Evolutionary conservation across 768 basidiomycete species (phyloP).

Genomic region (Dentipellis sp.): DNA sequence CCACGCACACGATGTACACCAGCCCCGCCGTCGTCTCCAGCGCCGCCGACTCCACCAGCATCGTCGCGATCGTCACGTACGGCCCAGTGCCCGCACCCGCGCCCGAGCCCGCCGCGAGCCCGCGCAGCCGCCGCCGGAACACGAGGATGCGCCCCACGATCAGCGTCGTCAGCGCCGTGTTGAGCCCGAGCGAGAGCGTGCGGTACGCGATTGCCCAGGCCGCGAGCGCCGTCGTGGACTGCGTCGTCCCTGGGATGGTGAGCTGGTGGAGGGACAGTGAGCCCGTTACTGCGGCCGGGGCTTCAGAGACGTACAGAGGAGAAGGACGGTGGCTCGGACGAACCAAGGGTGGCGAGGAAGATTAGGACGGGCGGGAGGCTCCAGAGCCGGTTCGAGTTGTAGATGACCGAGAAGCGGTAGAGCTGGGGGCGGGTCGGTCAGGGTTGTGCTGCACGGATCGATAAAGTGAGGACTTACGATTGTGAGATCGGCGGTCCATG

Average conservation of each 20-base stretch:
- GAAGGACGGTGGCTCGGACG: background rate
- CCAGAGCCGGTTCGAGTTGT: background rate
- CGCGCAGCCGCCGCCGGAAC: background rate
- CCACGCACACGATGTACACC: conserved; percentile 11
- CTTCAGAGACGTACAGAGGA: background rate
- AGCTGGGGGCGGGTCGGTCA: background rate
- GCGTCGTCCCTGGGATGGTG: conserved; percentile 5
- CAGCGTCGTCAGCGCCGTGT: conserved; percentile 7
- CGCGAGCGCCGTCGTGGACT: conserved; percentile 1
- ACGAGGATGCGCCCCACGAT: conserved; percentile 7
- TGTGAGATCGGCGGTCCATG: background rate
- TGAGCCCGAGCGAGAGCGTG: conserved; percentile 12
- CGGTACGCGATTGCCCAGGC: conserved; percentile 13
- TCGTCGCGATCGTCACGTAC: background rate
- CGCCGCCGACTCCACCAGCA: conserved; percentile 11
- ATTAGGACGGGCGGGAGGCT: background rate
- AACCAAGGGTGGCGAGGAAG: background rate
- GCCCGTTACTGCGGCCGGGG: conserved; percentile 6
- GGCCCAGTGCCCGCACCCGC: no score
- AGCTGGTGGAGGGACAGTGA: conserved; percentile 13
- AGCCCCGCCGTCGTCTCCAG: conserved; percentile 7
- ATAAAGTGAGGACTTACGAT: background rate
- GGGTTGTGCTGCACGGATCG: no score
- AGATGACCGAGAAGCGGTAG: conserved; percentile 1
- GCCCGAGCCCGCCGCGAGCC: background rate